A percentile compares a stretch with the other conserved stretches of the same genome.
Evolutionary conservation across 2,329 filamentous ascomycete genomes (phyloP).

Genomic region (Phialocephala sp.): DNA sequence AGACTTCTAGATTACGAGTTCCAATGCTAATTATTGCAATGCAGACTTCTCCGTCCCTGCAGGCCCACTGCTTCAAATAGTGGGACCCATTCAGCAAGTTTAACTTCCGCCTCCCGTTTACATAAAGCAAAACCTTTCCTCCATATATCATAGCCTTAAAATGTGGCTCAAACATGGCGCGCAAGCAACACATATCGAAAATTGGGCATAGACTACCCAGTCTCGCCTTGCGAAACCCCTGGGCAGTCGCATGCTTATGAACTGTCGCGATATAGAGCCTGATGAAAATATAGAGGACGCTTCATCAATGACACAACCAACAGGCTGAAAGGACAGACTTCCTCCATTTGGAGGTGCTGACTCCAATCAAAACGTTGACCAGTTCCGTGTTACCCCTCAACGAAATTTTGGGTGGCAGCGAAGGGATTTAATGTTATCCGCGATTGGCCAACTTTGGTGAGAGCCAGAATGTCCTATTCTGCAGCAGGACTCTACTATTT

Average conservation of each 20-base stretch:
- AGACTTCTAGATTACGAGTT: slow-evolving; percentile 2
- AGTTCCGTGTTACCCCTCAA: neutral
- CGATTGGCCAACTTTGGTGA: neutral
- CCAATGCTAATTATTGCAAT: neutral
- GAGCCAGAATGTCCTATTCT: neutral
- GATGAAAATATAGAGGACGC: neutral
- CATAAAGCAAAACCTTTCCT: neutral
- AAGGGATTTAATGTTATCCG: neutral
- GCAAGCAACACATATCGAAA: neutral
- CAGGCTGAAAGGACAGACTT: neutral
- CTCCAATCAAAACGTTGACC: neutral
- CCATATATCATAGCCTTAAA: neutral
- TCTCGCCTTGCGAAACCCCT: slow-evolving; percentile 8
- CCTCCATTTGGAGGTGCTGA: neutral
- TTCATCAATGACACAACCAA: neutral
- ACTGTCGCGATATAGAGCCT: neutral
- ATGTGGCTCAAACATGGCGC: neutral
- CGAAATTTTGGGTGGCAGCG: neutral
- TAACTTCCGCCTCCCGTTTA: neutral
- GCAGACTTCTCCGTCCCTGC: neutral
- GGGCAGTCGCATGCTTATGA: neutral
- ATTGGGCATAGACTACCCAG: neutral
- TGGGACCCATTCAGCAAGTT: neutral
- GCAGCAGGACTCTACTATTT: neutral
- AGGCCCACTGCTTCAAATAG: neutral